Evolutionary conservation across 306 rosid genomes (phyloP).

Genomic region (Casuarina equisetifolia): DNA sequence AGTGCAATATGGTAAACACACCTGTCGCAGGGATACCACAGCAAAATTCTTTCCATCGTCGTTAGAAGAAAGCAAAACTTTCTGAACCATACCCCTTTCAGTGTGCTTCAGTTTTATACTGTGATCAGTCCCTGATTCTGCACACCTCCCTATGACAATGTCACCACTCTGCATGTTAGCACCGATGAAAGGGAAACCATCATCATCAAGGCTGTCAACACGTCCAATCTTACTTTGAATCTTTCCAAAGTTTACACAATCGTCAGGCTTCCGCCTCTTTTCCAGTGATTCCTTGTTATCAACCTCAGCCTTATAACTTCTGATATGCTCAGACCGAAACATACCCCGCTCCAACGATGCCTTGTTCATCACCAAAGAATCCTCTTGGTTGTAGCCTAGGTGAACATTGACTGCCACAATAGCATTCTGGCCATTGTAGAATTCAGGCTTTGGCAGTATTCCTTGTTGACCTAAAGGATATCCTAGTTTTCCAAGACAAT

Average conservation of each 20-base stretch:
- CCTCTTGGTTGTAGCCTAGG: slow-evolving; percentile 94
- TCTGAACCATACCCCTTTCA: slow-evolving; percentile 91
- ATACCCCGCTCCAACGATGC: slow-evolving; percentile 97
- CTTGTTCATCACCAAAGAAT: slow-evolving; percentile 90
- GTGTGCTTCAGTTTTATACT: slow-evolving; percentile 91
- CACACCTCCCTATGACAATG: slow-evolving; percentile 78
- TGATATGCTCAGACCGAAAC: slow-evolving; percentile 86
- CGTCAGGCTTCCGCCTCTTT: slow-evolving; percentile 77
- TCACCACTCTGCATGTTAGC: slow-evolving; percentile 92
- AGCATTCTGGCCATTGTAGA: slow-evolving; percentile 88
- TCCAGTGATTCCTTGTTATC: slow-evolving; percentile 76
- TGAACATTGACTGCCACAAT: slow-evolving; percentile 98
- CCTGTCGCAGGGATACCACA: slow-evolving; percentile 95
- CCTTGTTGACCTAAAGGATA: slow-evolving; percentile 35
- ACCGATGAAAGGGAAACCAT: slow-evolving; percentile 85
- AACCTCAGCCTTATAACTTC: slow-evolving; percentile 89
- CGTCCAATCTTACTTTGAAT: slow-evolving; percentile 82
- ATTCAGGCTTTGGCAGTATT: slow-evolving; percentile 65
- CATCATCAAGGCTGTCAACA: slow-evolving; percentile 92
- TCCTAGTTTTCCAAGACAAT: slow-evolving; percentile 74
- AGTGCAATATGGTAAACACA: slow-evolving; percentile 17
- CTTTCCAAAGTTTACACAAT: slow-evolving; percentile 77
- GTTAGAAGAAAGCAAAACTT: slow-evolving; percentile 86
- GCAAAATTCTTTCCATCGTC: slow-evolving; percentile 94
- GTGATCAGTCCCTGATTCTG: slow-evolving; percentile 88